phyloP scores from a whole-genome alignment of 1,139 yeast genomes.

The Candida tetrigidarum region DNA sequence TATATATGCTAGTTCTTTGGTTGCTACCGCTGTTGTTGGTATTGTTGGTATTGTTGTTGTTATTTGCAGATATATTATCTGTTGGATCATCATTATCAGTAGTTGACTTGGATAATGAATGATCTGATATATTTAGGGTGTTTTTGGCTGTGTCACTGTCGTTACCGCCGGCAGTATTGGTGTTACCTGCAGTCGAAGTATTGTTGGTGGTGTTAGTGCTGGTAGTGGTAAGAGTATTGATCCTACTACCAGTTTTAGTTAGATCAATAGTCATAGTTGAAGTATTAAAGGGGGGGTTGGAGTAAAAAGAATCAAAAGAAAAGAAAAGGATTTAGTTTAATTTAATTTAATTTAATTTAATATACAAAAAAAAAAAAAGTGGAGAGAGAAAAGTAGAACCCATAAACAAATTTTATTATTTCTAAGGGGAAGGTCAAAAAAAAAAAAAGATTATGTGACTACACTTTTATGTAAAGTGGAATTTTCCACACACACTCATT shows the following conservation, averaged over 20 bases:
- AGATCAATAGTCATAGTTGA: conserved; percentile 4
- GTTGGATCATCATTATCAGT: neutral
- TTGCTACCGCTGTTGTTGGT: neutral
- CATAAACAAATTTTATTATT: too few species aligned
- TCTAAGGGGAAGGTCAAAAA: too few species aligned
- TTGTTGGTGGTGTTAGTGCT: neutral
- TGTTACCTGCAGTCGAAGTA: neutral
- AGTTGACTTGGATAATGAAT: neutral
- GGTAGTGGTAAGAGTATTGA: neutral
- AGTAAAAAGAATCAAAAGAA: neutral
- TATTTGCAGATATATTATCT: neutral
- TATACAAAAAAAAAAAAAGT: too few species aligned
- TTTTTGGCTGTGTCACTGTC: neutral
- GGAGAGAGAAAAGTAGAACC: neutral
- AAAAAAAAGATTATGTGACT: neutral
- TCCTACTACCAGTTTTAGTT: conserved; percentile 1
- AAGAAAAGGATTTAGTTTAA: neutral
- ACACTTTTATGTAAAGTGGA: too few species aligned
- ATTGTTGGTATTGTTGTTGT: neutral
- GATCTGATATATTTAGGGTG: neutral
- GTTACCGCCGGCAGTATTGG: too few species aligned
- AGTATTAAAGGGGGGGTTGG: neutral
- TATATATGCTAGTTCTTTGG: neutral
- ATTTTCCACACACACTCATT: too few species aligned
- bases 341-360: too few species aligned